Base-by-base conservation (phyloP, 164 flowering plant genomes). In the Brasenia schreberi region DNA sequence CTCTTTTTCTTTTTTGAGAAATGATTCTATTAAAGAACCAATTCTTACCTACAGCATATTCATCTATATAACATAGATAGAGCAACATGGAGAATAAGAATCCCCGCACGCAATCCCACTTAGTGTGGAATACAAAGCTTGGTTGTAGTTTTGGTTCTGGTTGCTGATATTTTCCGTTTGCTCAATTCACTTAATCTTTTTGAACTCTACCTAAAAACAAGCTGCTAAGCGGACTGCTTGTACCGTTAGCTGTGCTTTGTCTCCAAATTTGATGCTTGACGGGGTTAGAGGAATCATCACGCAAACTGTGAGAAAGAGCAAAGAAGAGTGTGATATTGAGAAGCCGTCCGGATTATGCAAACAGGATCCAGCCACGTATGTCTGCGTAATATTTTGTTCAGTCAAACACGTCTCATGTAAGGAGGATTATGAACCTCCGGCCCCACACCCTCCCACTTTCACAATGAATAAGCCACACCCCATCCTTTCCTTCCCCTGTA, bases 401-500 rank as follows among this genome's bases (percentile, higher is more conserved):
- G 82, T 77, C 78, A 77, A 77, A 73, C 77, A 81, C 85, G 85
- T 76, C 74, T 81, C 77, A 49, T 14, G 19, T 23, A 63, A 19
- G 5, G 14, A 39, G 65, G 64, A 68, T 43, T 45, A 63, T 65
- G 73, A 69, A 67, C 66, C 62, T 14, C 12, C 4, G 56, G 16
- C 56, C 56, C 56, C 56, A 1, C 16, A 7, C 12, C 56, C 56
- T 4, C 56, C 56, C 12, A 14, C 12, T 49, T 49, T 49, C 56
- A 49, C 56, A 9, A 49, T 49, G 12, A 49, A 33, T 49, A 1
- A 49, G 16, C 56, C 16, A 9, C 56, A 9, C 53, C 14, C 14
- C 12, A 1, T 9, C 16, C 56, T 49, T 6, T 49, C 16, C 16
- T 49, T 49, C 56, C 56, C 16, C 16, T 49, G 1, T 49, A 49